A percentile compares a stretch with the other conserved stretches of the same genome.
Conservation (phyloP, 129 eudicot species). For the Tagetes patula region DNA sequence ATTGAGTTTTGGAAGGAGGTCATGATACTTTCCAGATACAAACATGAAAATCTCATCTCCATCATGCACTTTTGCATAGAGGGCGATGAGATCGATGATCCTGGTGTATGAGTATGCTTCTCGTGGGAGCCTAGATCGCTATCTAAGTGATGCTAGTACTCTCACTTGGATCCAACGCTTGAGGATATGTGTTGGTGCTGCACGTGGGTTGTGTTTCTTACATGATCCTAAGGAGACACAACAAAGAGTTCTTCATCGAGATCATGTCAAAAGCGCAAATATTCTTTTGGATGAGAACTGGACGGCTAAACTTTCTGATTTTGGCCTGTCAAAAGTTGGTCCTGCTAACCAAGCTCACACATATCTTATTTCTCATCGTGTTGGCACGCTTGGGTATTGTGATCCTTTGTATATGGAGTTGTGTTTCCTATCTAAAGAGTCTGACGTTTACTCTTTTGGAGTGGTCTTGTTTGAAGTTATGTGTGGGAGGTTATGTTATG, state of each 20-base stretch:
- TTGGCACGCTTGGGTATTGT: constrained; percentile 8
- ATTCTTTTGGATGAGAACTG: constrained; percentile 4
- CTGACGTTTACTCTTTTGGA: constrained; percentile 12
- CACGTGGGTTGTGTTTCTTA: not conserved
- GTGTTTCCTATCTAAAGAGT: not conserved
- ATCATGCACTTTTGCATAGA: not conserved
- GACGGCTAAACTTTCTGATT: constrained; percentile 12
- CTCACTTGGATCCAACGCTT: not conserved
- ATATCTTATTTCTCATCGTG: not conserved
- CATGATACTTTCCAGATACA: constrained; percentile 5
- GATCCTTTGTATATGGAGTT: constrained; percentile 9
- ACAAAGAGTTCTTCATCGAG: constrained; percentile 10
- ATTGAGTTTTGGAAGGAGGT: constrained; percentile 21
- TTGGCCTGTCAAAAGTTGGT: constrained; percentile 8
- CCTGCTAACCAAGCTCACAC: constrained; percentile 1
- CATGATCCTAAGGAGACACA: constrained; percentile 9
- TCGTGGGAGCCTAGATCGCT: constrained; percentile 12
- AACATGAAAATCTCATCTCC: constrained; percentile 9
- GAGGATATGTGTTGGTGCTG: not conserved
- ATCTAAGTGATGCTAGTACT: not conserved
- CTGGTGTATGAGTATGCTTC: constrained; percentile 1
- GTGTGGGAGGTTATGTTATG: constrained; percentile 9
- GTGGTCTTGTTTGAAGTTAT: constrained; percentile 8
- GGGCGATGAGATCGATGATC: constrained; percentile 3
- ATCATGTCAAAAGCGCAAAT: not conserved